phyloP scores from a whole-genome alignment of 2,329 filamentous ascomycete species.

The Sarocladium oryzae region DNA sequence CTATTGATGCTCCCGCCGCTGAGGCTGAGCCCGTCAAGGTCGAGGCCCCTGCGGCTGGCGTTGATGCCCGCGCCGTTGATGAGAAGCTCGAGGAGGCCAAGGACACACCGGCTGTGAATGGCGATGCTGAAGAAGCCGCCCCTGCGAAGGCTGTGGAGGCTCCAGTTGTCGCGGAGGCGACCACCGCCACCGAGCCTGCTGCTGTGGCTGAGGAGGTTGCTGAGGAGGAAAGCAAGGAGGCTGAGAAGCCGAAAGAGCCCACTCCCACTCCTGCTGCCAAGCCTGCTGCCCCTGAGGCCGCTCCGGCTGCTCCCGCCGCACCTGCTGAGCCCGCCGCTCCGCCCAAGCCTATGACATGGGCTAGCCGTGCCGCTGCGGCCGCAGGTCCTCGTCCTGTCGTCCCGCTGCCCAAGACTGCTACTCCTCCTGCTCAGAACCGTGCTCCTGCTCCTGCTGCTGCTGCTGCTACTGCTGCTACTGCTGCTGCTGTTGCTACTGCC shows the following conservation, averaged over 20 bases:
- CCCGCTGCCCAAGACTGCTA: conserved; percentile 51
- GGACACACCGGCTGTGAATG: conserved; percentile 12
- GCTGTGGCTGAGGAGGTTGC: conserved; percentile 46
- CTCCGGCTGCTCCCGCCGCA: conserved; percentile 40
- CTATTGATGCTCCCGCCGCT: conserved; percentile 19
- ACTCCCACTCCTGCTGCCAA: conserved; percentile 44
- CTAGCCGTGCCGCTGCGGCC: conserved; percentile 58
- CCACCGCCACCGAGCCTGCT: conserved; percentile 35
- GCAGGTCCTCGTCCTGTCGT: conserved; percentile 47
- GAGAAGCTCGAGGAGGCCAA: conserved; percentile 66
- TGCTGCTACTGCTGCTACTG: conserved; percentile 33
- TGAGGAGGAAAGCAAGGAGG: conserved; percentile 49
- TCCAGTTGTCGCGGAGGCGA: conserved; percentile 17
- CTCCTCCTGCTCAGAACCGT: conserved; percentile 46
- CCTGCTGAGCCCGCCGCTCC: conserved; percentile 39
- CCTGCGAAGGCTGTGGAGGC: conserved; percentile 26
- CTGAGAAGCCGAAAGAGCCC: conserved; percentile 62
- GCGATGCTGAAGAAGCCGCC: conserved; percentile 28
- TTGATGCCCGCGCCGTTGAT: conserved; percentile 54
- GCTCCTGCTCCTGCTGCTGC: conserved; percentile 41
- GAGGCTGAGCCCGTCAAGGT: conserved; percentile 26
- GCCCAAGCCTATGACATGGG: conserved; percentile 67
- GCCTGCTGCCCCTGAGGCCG: conserved; percentile 28
- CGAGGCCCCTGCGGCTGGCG: conserved; percentile 18
- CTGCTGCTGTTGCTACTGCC: conserved; percentile 46